Base-by-base conservation (phyloP, 768 basidiomycete species). In the Pseudohyphozyma bogoriensis region DNA sequence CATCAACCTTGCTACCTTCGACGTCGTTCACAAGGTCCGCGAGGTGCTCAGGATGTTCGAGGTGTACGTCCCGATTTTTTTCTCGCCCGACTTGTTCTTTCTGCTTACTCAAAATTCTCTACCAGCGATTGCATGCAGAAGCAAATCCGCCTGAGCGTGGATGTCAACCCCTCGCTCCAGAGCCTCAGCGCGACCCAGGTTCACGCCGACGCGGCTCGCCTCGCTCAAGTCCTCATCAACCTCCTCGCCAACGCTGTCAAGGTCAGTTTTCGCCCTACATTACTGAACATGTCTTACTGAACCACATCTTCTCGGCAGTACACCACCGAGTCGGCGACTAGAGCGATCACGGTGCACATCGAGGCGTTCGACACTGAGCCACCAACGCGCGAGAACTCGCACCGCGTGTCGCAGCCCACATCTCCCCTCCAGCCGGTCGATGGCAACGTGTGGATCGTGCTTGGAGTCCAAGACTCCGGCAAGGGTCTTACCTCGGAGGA, bases 151-250 rank as follows among this genome's bases (percentile, higher is more conserved):
- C 60, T 66, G 18, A 32, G 26, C 4, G 35, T 66, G n/a, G 28
- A 46, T 15, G 51, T 47, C 6, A 55, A 42, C 42, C 7, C 26
- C 15, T 59, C 60, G 16, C 29, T 66, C 51, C 12, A 44, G 20
- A 15, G 24, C 0, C 58, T 59, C 31, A 31, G 44, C 6, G 58
- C 60, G n/a, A 20, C 49, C 10, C 54, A 40, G 55, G 47, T 66
- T 42, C 15, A 32, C 11, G 65, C 55, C 28, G 65, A 66, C 37
- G 35, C 58, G 16, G 31, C 50, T 10, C 58, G 65, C 2, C 32
- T 66, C 8, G 45, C 58, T 8, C 65, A 66, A 26, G 45, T 62
- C 46, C 55, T 66, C 22, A 39, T 56, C 60, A 66, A 62, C 49
- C 59, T 62, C 37, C 46, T 62, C 33, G 33, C 55, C 9, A 62